phyloP scores from a whole-genome alignment of 1,139 yeast species.

The Taphrina confusa region DNA sequence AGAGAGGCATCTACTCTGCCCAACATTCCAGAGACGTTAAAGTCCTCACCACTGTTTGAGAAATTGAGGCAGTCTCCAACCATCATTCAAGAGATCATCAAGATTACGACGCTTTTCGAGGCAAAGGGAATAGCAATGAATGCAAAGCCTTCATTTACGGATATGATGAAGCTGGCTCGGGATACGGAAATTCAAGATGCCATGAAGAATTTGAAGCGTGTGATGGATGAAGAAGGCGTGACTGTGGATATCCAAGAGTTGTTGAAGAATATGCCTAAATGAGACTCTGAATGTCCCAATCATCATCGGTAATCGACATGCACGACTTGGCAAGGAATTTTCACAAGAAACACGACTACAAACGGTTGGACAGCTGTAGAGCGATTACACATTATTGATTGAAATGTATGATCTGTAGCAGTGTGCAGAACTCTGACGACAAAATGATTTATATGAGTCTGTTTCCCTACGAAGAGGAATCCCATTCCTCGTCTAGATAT shows the following conservation, averaged over 20 bases:
- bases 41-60: not conserved
- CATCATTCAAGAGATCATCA: not conserved
- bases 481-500: too few relatives aligned
- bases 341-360: too few relatives aligned
- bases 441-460: too few relatives aligned
- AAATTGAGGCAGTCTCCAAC: not conserved
- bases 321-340: too few relatives aligned
- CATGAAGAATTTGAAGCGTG: not conserved
- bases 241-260: not conserved
- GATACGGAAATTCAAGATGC: slow-evolving; percentile 6
- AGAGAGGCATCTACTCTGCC: slow-evolving; percentile 3
- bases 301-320: too few relatives aligned
- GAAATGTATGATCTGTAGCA: too few relatives aligned
- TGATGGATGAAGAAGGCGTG: slow-evolving; percentile 10
- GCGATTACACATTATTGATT: too few relatives aligned
- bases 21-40: not conserved
- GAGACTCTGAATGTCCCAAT: too few relatives aligned
- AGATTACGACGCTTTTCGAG: not conserved
- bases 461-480: too few relatives aligned
- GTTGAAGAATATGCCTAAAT: slow-evolving; percentile 8
- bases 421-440: too few relatives aligned
- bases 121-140: not conserved
- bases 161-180: slow-evolving; percentile 18
- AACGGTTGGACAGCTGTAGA: too few relatives aligned
- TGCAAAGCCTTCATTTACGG: slow-evolving; percentile 1